Percentiles rank a stretch among this genome's conserved stretches.
phyloP scores from a whole-genome alignment of 768 basidiomycete genomes.

The Pleurotus pulmonarius region DNA sequence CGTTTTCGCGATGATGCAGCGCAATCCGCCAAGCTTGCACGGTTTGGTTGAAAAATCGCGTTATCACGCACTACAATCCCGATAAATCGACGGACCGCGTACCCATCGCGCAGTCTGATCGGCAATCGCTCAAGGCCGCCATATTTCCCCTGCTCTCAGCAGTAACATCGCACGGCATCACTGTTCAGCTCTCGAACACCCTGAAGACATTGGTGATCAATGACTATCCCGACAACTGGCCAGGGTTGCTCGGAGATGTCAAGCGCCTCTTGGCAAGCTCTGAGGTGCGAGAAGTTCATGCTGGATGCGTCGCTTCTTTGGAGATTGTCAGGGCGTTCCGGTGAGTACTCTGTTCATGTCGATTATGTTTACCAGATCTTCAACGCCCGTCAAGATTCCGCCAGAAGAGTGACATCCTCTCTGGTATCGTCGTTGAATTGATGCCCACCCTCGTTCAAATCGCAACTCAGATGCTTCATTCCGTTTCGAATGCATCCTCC shows the following conservation, averaged over 20 bases:
- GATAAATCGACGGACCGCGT: constrained; percentile 41
- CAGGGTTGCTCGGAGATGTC: constrained; percentile 61
- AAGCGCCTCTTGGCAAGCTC: constrained; percentile 59
- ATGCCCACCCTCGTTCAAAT: constrained; percentile 79
- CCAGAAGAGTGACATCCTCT: constrained; percentile 56
- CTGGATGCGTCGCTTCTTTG: constrained; percentile 73
- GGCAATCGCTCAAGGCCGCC: constrained; percentile 63
- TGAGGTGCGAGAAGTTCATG: constrained; percentile 71
- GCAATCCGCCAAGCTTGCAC: constrained; percentile 81
- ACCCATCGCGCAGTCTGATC: constrained; percentile 65
- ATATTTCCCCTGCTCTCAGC: constrained; percentile 69
- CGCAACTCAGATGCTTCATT: constrained; percentile 57
- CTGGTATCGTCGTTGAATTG: constrained; percentile 52
- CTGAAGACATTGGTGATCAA: constrained; percentile 70
- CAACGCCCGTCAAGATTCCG: constrained; percentile 52
- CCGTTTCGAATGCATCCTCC: constrained; percentile 46
- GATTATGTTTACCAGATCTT: neutral
- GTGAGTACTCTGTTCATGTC: constrained; percentile 29
- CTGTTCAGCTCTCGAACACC: constrained; percentile 69
- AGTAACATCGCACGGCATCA: constrained; percentile 63
- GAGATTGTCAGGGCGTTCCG: constrained; percentile 78
- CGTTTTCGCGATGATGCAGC: constrained; percentile 29
- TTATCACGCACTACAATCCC: constrained; percentile 62
- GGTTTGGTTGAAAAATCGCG: constrained; percentile 90
- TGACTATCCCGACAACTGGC: constrained; percentile 82